Evolutionary conservation across 2,329 filamentous ascomycete genomes (phyloP), one percentile per base, ranked within the genome.

Genomic region (Monascus ruber): DNA sequence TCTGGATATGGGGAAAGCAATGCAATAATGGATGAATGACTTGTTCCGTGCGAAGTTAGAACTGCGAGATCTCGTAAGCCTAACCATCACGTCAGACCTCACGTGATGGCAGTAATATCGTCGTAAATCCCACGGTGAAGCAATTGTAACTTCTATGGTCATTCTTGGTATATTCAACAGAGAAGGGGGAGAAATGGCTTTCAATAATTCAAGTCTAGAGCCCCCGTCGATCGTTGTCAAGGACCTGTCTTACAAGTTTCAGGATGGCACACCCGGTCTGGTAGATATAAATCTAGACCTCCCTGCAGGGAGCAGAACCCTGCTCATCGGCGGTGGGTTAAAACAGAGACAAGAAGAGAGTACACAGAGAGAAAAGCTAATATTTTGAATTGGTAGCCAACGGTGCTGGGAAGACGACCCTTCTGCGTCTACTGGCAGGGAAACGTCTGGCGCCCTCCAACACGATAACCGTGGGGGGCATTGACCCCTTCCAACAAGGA

Each of bases 331-430:
- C 53, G 89, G 76, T 78, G 68, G 57, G 53, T 49, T 34, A n/a
- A 10, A 6, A 35, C 17, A 29, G 28, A 6, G 10, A 6, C 28
- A 29, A 10, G 28, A 6, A 6, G 10, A 2, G 28, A 10, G n/a
- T 26, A 31, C 26, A n/a, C 27, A 26, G 34, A 35, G 35, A 40
- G 36, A 33, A 34, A 28, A 44, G 27, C 35, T 25, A 26, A 48
- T 48, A 17, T 17, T 17, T 17, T 17, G 17, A 17, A 17, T 17
- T 17, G 17, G 17, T 17, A 79, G 77, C 91, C 60, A 98, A 98
- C 63, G 91, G 91, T 47, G 89, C 91, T 17, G 91, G 91, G 49
- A 98, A 98, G 69, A 96, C 91, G 6, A 98, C 91, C 0, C 80
- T 98, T 41, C 81, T 98, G 35, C 88, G 88, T 43, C 83, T 98